phyloP scores from a whole-genome alignment of 2,329 filamentous ascomycete species.

The Epichloe bromicola region DNA sequence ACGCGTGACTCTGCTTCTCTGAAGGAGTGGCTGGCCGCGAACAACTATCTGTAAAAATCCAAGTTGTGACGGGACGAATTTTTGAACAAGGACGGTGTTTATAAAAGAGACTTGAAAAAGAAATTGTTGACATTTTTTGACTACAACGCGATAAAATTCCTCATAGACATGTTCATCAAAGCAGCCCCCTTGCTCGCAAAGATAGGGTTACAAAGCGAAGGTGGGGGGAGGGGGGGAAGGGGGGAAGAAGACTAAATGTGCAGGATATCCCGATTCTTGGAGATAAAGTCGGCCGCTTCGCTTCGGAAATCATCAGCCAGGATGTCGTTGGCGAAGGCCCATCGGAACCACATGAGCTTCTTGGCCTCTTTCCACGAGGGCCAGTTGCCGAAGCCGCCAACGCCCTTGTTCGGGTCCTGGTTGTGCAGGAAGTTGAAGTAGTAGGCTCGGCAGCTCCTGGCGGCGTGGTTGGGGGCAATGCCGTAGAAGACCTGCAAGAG shows the following conservation, averaged over 20 bases:
- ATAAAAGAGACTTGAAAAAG: neutral
- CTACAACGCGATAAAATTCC: neutral
- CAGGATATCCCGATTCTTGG: slow-evolving; percentile 12
- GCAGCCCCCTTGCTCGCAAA: no score
- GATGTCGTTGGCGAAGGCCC: slow-evolving; percentile 16
- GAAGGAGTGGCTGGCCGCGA: slow-evolving; percentile 62
- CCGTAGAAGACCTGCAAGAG: slow-evolving; percentile 57
- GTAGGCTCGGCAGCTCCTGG: slow-evolving; percentile 48
- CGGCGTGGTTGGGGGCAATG: slow-evolving; percentile 48
- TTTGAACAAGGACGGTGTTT: neutral
- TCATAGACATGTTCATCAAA: neutral
- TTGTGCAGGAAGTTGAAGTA: slow-evolving; percentile 62
- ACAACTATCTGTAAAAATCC: slow-evolving; percentile 27
- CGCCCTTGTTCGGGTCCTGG: slow-evolving; percentile 52
- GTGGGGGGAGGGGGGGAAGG: no score
- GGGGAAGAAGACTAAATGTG: slow-evolving; percentile 9
- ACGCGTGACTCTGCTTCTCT: slow-evolving; percentile 60
- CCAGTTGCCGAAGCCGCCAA: slow-evolving; percentile 26
- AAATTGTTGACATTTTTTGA: no score
- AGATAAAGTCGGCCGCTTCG: slow-evolving; percentile 16
- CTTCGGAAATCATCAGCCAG: slow-evolving; percentile 26
- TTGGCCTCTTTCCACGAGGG: slow-evolving; percentile 29
- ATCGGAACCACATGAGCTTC: slow-evolving; percentile 37
- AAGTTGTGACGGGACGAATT: neutral
- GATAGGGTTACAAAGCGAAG: no score